These are phyloP conservation scores for Mycena metata DNA, from an alignment of 768 basidiomycete species.

Conservation along the genomic window DNA sequence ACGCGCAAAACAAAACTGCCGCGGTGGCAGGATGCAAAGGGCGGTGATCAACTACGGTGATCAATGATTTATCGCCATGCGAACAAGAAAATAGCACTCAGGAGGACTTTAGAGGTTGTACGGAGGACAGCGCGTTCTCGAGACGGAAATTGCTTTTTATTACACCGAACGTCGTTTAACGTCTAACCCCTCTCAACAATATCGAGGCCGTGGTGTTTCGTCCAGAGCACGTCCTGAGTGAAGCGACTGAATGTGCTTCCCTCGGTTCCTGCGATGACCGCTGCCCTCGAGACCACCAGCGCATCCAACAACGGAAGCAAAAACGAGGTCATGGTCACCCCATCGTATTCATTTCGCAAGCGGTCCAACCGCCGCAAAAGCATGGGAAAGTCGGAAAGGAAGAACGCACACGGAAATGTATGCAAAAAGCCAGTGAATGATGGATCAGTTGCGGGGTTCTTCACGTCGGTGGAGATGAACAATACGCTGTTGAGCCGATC, in stretches of 20 bases:
- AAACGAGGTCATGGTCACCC: slow-evolving; percentile 59
- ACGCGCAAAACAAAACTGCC: slow-evolving; percentile 1
- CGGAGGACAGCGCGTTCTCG: too few relatives aligned
- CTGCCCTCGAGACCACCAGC: slow-evolving; percentile 72
- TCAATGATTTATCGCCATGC: slow-evolving; percentile 14
- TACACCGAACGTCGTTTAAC: not conserved
- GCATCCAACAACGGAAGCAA: slow-evolving; percentile 79
- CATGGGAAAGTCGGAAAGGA: slow-evolving; percentile 64
- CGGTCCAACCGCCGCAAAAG: slow-evolving; percentile 48
- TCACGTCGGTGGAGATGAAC: slow-evolving; percentile 76
- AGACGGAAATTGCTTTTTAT: too few relatives aligned
- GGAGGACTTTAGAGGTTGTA: too few relatives aligned
- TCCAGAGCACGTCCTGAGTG: slow-evolving; percentile 77
- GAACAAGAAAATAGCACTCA: slow-evolving; percentile 17
- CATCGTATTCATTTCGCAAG: slow-evolving; percentile 63
- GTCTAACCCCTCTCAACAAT: slow-evolving; percentile 64
- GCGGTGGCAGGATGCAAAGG: not conserved
- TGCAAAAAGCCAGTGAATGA: slow-evolving; percentile 59
- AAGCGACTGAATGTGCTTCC: slow-evolving; percentile 84
- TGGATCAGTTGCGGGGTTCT: slow-evolving; percentile 54
- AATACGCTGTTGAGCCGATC: slow-evolving; percentile 66
- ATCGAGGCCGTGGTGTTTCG: slow-evolving; percentile 63
- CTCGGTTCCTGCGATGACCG: slow-evolving; percentile 74
- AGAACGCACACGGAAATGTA: slow-evolving; percentile 76
- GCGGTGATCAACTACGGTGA: slow-evolving; percentile 15